Percentiles rank a stretch among this genome's conserved stretches.
These are phyloP conservation scores for Debaryomyces subglobosus DNA, from an alignment of 1,139 yeast species.

Conservation along the genomic window DNA sequence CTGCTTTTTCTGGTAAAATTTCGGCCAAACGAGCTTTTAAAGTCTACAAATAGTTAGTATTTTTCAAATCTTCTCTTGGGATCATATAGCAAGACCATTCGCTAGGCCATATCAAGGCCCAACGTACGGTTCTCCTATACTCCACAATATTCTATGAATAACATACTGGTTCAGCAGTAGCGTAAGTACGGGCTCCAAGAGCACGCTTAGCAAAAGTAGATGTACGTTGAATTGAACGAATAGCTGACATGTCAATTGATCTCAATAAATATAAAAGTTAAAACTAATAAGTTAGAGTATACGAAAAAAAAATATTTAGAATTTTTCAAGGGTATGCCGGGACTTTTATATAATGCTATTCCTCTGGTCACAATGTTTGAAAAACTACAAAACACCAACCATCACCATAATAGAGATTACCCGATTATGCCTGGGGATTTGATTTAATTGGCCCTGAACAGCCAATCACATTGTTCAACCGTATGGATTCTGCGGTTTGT, in stretches of 20 bases:
- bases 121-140: neutral
- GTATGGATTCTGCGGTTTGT: constrained; percentile 3
- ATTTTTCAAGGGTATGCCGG: constrained; percentile 6
- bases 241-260: constrained; percentile 33
- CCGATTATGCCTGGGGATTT: constrained; percentile 4
- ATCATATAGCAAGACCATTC: neutral
- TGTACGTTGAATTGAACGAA: constrained; percentile 45
- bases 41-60: constrained; percentile 36
- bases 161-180: constrained; percentile 60
- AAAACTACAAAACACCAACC: neutral
- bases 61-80: neutral
- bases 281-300: constrained; percentile 6
- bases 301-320: neutral
- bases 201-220: constrained; percentile 36
- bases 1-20: constrained; percentile 88
- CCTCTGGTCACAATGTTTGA: constrained; percentile 4
- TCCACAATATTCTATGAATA: neutral
- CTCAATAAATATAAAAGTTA: constrained; percentile 5
- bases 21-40: constrained; percentile 93
- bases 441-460: constrained; percentile 5
- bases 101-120: neutral
- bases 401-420: constrained; percentile 1
- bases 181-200: constrained; percentile 48
- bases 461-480: constrained; percentile 6
- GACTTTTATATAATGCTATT: constrained; percentile 3